Conservation (phyloP, 1,284 basidiomycete genomes). For the Austroboletus novae-zelandiae region DNA sequence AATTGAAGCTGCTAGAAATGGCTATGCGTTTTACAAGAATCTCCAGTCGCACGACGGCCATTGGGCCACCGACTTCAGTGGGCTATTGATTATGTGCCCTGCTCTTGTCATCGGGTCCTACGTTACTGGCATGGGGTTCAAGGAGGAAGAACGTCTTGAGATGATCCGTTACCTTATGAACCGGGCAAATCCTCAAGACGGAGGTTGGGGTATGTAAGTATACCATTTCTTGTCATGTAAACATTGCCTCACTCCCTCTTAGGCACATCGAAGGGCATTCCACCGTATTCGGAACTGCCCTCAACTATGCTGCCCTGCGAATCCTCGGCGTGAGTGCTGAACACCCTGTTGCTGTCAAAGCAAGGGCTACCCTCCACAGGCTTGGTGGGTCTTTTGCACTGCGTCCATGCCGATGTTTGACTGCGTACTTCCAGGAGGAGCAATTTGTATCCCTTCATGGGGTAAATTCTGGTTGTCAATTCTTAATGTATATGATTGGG, state of each 20-base stretch:
- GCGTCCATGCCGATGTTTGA: background rate
- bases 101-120: conserved; percentile 94
- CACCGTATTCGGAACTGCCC: too few species aligned
- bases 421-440: conserved; percentile 60
- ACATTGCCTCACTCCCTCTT: too few species aligned
- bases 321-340: conserved; percentile 83
- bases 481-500: conserved; percentile 95
- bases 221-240: too few species aligned
- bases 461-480: conserved; percentile 97
- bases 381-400: conserved; percentile 49
- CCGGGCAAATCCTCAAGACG: too few species aligned
- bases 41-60: conserved; percentile 93
- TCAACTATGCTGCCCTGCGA: conserved; percentile 85
- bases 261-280: too few species aligned
- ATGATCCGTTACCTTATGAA: conserved; percentile 91
- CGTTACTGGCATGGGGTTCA: conserved; percentile 78
- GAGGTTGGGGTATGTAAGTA: too few species aligned
- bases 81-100: conserved; percentile 91
- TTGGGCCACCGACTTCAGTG: conserved; percentile 90
- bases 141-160: conserved; percentile 80
- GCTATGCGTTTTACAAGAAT: conserved; percentile 86
- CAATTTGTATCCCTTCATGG: conserved; percentile 85
- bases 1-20: conserved; percentile 80
- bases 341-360: conserved; percentile 77
- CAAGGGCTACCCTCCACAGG: conserved; percentile 74